Conservation (phyloP, 1,139 yeast species). For the Diutina pseudorugosa region DNA sequence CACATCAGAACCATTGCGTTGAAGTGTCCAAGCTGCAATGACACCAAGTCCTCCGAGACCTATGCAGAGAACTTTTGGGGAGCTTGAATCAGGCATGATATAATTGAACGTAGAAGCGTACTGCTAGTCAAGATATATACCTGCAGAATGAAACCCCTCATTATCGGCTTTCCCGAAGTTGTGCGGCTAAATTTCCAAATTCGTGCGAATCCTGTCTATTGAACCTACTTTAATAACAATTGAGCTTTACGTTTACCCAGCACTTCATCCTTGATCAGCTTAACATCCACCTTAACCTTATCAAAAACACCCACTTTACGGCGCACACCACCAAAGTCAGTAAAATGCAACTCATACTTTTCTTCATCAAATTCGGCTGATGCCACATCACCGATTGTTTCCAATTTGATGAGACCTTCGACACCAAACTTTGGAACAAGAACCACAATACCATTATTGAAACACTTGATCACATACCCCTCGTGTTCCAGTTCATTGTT, state of each 20-base stretch:
- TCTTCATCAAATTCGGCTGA: conserved; percentile 70
- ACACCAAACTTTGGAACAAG: conserved; percentile 96
- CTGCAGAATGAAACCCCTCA: background rate
- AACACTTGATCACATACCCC: conserved; percentile 86
- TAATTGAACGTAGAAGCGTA: background rate
- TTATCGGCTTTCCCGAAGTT: background rate
- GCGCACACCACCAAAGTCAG: conserved; percentile 25
- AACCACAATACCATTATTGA: conserved; percentile 90
- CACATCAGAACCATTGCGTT: conserved; percentile 33
- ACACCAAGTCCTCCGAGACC: conserved; percentile 74
- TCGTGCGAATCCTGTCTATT: background rate
- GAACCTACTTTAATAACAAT: conserved; percentile 17
- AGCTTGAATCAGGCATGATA: background rate
- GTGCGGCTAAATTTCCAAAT: background rate
- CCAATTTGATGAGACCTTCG: conserved; percentile 81
- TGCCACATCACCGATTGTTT: conserved; percentile 55
- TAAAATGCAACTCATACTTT: conserved; percentile 53
- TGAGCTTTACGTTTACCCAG: conserved; percentile 93
- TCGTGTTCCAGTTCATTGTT: conserved; percentile 59
- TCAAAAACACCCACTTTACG: conserved; percentile 68
- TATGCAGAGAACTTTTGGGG: conserved; percentile 27
- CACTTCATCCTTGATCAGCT: conserved; percentile 69
- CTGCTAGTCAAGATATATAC: too few relatives aligned
- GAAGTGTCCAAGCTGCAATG: conserved; percentile 50
- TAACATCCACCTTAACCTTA: conserved; percentile 71